Base-by-base conservation (phyloP, 257 asterid genomes). In the Penstemon davidsonii region DNA sequence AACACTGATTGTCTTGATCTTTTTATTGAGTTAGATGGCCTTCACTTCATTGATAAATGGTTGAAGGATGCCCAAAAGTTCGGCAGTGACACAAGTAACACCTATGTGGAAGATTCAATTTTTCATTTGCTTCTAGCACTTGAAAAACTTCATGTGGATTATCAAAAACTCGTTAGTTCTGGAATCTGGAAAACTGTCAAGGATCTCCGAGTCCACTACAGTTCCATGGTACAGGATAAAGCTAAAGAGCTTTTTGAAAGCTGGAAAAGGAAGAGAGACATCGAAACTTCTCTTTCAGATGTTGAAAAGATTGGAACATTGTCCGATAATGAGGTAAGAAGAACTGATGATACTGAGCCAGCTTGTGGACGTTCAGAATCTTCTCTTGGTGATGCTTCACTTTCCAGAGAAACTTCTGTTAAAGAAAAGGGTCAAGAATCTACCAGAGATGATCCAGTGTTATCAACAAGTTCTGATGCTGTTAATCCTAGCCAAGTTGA, bases 11-110 rank as follows among this genome's bases (percentile, higher is more conserved):
- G 90, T 57, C 87, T 89, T 44, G 83, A 81, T 78, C 87, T 83
- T 74, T 86, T 89, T 67, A 43, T 86, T 73, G 86, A 81, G 73
- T 82, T 86, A 64, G 88, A 84, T 74, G 95, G 90, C 55, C 87
- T 84, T 57, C 55, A 70, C 15, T 81, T 78, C 66, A 53, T 84
- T 73, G 68, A 64, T 37, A 80, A 78, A 65, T 83, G 94, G 91
- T 74, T 88, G 68, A 83, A 76, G 75, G 89, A 80, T 69, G 85
- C 86, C 44, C 85, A 75, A 75, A 83, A 68, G 67, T 78, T 83
- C 9, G 75, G 53, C 37, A 67, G 57, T 76, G 83, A 79, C 55
- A 53, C 81, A 60, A 70, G 3, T 66, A 77, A 76, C 52, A 69
- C 68, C 73, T 69, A 49, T 76, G 54, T 77, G 18, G 91, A 85